Evolutionary conservation across 345 rosid genomes (phyloP).

Genomic region (rapeseed (Brassica napus)): Da-Ae NC_063450.1:36114501-36115000

Average conservation of each 20-base stretch:
- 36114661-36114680: slow-evolving; percentile 58
- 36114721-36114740: background rate
- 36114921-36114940: background rate
- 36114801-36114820: background rate
- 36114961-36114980: slow-evolving; percentile 92
- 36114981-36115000: slow-evolving; percentile 86
- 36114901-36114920: background rate
- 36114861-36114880: slow-evolving; percentile 53
- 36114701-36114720: slow-evolving; percentile 31
- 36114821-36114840: too few species aligned
- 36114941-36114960: slow-evolving; percentile 29
- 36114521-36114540: slow-evolving; percentile 42
- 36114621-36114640: slow-evolving; percentile 58
- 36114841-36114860: slow-evolving; percentile 39
- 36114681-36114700: slow-evolving; percentile 35
- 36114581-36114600: slow-evolving; percentile 39
- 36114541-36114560: slow-evolving; percentile 49
- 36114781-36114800: background rate
- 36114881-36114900: slow-evolving; percentile 20
- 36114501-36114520: slow-evolving; percentile 44
- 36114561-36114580: slow-evolving; percentile 35
- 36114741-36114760: too few species aligned
- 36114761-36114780: background rate
- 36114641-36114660: slow-evolving; percentile 58
- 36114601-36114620: slow-evolving; percentile 26